Base-by-base conservation (phyloP, 106 monocot species). In the Ottelia alismoides region DNA sequence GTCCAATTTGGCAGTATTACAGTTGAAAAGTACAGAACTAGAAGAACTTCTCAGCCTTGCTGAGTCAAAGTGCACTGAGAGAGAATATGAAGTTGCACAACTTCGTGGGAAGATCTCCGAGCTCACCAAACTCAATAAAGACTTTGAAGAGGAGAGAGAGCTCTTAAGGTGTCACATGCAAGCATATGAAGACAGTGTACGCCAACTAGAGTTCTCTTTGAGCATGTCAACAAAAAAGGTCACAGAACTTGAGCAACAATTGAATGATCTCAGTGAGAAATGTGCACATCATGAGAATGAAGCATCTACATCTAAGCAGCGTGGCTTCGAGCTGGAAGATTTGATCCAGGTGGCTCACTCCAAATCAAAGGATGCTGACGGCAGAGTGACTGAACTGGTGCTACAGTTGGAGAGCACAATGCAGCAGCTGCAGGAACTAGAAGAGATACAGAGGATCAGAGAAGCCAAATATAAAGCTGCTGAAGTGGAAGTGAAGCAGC, bases 121-220 rank as follows among this genome's bases (percentile, higher is more conserved):
- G 32, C 70, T 82, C 12, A 64, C 60, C 25, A 48, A 47, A 46
- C 52, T 56, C 44, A 45, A 73, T 58, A 79, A 27, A 52, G 63
- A 53, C 7, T n/a, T 53, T 12, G 76, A 85, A 51, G 79, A 79
- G 47, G 73, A 70, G 52, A 53, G 27, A 30, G 69, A 46, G 12
- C 31, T 69, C 28, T 72, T 62, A 12, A 65, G 26, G 57, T 58
- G 55, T 47, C 72, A 67, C 48, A 23, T 75, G 26, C 56, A 72
- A 52, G 76, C 56, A 14, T 65, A 76, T 68, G 64, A 88, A 65
- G 76, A 74, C 22, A 76, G 67, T 49, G 63, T 84, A 47, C 65
- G 19, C 43, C 74, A 84, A 40, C 56, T 90, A 58, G 89, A 90
- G 61, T 69, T 67, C 31, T 80, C 89, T 49, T 35, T 80, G 47